Base-by-base conservation (phyloP, 441 rosid species). In the Eruca vesicaria region DNA sequence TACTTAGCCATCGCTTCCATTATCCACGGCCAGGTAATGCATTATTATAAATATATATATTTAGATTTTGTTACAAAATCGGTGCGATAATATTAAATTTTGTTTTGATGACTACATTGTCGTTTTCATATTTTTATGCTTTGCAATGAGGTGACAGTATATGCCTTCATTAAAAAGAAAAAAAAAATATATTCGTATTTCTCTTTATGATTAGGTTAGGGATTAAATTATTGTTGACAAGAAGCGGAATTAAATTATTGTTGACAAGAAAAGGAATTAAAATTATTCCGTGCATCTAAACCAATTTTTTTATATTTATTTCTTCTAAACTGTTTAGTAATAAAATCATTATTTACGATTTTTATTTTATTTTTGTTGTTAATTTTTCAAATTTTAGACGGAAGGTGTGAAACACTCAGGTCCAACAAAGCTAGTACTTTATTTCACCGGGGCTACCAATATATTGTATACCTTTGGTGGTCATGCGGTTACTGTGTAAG, bases 401-500 rank as follows among this genome's bases (percentile, higher is more conserved):
- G 93, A 86, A 32, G 90, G 86, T 31, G 99, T 89, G 38, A 76
- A 61, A 16, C 99, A 93, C 75, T 35, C 91, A 15, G 99, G 86
- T 63, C 98, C 99, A 16, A 85, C 83, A 31, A 88, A 89, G 87
- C 64, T 93, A 26, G 98, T 95, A 79, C 86, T 93, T 7, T 95
- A 95, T 88, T 95, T 95, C 84, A 93, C 99, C 73, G 99, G 99
- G 66, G 99, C 99, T 73, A 95, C 99, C 68, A 95, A 95, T 77
- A 90, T 95, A 21, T 85, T 95, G 68, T 95, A 95, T 78, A 95
- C 99, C 41, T 95, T 93, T 50, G 99, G 99, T 15, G 99, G 99
- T 29, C 99, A 95, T 71, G 99, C 99, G 7, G 99, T 95, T 80
- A 95, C 99, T 38, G 99, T 95, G 99, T 95, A 87, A 86, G 93